Evolutionary conservation across 371 early-diverging fungal species (phyloP).

Genomic region (Mortierella sp.): DNA sequence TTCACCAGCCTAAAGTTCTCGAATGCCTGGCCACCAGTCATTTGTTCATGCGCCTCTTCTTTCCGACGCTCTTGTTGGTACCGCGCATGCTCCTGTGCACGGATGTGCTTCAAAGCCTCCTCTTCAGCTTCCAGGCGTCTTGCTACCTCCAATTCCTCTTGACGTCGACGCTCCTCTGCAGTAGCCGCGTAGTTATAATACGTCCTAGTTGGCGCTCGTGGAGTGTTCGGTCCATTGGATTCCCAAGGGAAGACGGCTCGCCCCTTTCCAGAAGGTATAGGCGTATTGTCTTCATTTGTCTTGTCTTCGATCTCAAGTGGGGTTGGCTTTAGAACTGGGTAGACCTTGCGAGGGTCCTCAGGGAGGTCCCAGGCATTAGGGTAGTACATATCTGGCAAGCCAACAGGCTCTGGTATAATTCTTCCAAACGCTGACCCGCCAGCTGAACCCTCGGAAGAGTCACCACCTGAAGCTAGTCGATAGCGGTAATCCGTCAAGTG

Average conservation of each 20-base stretch:
- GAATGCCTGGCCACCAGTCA: constrained; percentile 46
- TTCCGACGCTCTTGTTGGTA: constrained; percentile 44
- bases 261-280: constrained; percentile 45
- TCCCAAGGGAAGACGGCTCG: constrained; percentile 54
- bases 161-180: constrained; percentile 36
- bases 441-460: constrained; percentile 11
- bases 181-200: constrained; percentile 46
- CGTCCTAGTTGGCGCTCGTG: constrained; percentile 34
- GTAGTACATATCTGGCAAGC: constrained; percentile 54
- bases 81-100: constrained; percentile 31
- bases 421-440: constrained; percentile 16
- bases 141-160: constrained; percentile 24
- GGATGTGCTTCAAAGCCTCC: constrained; percentile 33
- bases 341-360: constrained; percentile 40
- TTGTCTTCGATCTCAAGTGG: constrained; percentile 36
- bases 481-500: constrained; percentile 54
- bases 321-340: constrained; percentile 16
- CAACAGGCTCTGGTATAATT: constrained; percentile 52
- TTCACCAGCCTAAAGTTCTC: constrained; percentile 55
- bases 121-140: constrained; percentile 36
- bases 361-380: constrained; percentile 54
- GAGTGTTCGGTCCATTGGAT: constrained; percentile 17
- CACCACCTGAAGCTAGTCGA: constrained; percentile 34
- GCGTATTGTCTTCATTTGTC: constrained; percentile 24
- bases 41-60: constrained; percentile 35